Evolutionary conservation across 2,329 filamentous ascomycete genomes (phyloP).

Genomic region (Cladophialophora chaetospira): DNA sequence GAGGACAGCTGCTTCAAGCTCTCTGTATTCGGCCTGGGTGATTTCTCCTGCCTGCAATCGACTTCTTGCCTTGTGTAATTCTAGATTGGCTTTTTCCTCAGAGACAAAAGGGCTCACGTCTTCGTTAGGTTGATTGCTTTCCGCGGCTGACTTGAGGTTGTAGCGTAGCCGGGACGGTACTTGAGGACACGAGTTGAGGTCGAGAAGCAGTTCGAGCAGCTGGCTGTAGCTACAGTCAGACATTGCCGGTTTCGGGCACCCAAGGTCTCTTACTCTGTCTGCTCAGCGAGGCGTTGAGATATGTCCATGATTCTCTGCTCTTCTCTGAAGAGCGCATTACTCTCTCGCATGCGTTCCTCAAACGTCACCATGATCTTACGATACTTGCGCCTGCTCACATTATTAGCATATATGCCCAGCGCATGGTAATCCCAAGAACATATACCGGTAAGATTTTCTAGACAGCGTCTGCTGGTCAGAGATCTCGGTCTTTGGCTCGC

Average conservation of each 20-base stretch:
- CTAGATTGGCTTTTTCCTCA: constrained; percentile 31
- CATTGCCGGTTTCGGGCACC: no score
- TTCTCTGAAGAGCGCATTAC: constrained; percentile 63
- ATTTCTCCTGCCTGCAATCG: constrained; percentile 43
- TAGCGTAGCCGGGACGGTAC: constrained; percentile 74
- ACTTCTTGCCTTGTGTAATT: constrained; percentile 43
- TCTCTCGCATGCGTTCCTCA: constrained; percentile 76
- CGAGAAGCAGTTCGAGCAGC: constrained; percentile 82
- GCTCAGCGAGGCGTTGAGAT: constrained; percentile 79
- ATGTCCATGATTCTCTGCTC: constrained; percentile 80
- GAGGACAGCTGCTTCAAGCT: constrained; percentile 44
- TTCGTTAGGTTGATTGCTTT: constrained; percentile 52
- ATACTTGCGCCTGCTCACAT: constrained; percentile 72
- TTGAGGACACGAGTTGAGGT: constrained; percentile 82
- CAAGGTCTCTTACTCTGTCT: constrained; percentile 87
- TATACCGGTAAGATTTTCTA: constrained; percentile 30
- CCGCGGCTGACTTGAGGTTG: constrained; percentile 59
- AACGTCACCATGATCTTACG: constrained; percentile 81
- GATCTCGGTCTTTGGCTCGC: constrained; percentile 11
- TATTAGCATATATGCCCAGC: not conserved
- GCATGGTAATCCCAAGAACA: not conserved
- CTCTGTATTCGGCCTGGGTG: constrained; percentile 39
- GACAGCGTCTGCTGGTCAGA: constrained; percentile 19
- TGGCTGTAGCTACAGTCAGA: no score
- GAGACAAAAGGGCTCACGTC: constrained; percentile 8